These are phyloP conservation scores for Hypoxylon sp. DNA, from an alignment of 2,329 filamentous ascomycete species.

Conservation along the genomic window DNA sequence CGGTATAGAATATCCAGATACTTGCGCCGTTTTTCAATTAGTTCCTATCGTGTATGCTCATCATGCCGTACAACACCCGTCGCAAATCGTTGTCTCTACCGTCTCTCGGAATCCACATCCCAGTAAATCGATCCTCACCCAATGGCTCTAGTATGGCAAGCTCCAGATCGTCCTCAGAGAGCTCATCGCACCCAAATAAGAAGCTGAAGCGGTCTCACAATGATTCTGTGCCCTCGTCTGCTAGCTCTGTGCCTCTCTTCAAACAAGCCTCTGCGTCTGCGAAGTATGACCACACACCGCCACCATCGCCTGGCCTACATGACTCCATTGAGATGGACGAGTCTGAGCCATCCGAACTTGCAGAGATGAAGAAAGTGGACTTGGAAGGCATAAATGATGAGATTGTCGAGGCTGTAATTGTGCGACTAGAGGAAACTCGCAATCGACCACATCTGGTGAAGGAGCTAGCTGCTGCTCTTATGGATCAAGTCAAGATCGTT, in stretches of 20 bases:
- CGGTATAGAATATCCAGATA: constrained; percentile 47
- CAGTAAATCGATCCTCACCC: constrained; percentile 63
- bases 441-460: constrained; percentile 96
- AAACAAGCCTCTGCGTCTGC: constrained; percentile 54
- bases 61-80: constrained; percentile 96
- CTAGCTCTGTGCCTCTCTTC: constrained; percentile 53
- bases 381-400: constrained; percentile 91
- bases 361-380: constrained; percentile 72
- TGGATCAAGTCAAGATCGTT: constrained; percentile 82
- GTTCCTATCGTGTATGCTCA: constrained; percentile 43
- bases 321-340: constrained; percentile 60
- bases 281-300: constrained; percentile 81
- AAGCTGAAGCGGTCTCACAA: constrained; percentile 85
- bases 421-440: constrained; percentile 88
- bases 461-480: constrained; percentile 86
- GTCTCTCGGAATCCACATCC: constrained; percentile 91
- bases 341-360: constrained; percentile 52
- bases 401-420: constrained; percentile 91
- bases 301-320: constrained; percentile 75
- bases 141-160: constrained; percentile 49
- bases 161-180: constrained; percentile 52
- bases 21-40: constrained; percentile 39
- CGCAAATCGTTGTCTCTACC: constrained; percentile 95
- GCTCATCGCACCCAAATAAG: constrained; percentile 66
- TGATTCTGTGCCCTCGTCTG: constrained; percentile 51